Percentiles rank a stretch among this genome's conserved stretches.
These are phyloP conservation scores for Fusarium coffeatum DNA, from an alignment of 2,329 filamentous ascomycete genomes.

Conservation along the genomic window DNA sequence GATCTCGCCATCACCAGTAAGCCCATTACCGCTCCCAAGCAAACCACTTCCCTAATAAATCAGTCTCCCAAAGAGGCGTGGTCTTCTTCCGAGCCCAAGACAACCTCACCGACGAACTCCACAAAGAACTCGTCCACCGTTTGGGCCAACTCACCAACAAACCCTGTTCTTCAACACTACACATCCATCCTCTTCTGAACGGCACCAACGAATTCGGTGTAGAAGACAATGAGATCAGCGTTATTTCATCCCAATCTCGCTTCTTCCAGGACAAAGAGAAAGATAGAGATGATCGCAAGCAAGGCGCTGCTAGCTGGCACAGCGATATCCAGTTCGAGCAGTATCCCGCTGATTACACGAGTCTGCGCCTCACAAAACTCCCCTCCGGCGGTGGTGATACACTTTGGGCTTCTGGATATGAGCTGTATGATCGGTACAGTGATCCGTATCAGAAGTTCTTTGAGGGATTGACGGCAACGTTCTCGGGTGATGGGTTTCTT, in stretches of 20 bases:
- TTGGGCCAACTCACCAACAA: conserved; percentile 71
- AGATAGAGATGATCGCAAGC: conserved; percentile 46
- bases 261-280: conserved; percentile 10
- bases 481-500: conserved; percentile 41
- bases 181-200: conserved; percentile 70
- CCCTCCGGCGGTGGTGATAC: conserved; percentile 68
- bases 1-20: conserved; percentile 71
- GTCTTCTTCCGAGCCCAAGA: conserved; percentile 73
- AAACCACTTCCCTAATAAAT: too few species aligned
- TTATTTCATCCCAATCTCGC: conserved; percentile 61
- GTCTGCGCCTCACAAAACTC: conserved; percentile 63
- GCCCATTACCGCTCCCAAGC: neutral
- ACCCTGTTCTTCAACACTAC: conserved; percentile 66
- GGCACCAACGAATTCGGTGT: conserved; percentile 63
- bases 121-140: conserved; percentile 69
- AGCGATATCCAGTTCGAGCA: conserved; percentile 70
- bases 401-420: conserved; percentile 70
- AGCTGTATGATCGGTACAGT: conserved; percentile 67
- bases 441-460: conserved; percentile 63
- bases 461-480: conserved; percentile 63
- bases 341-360: conserved; percentile 67
- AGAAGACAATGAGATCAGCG: conserved; percentile 66
- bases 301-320: conserved; percentile 53
- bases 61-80: conserved; percentile 71
- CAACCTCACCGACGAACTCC: conserved; percentile 66